phyloP scores from a whole-genome alignment of 495 filamentous ascomycete genomes.

The Pseudevernia furfuracea region DNA sequence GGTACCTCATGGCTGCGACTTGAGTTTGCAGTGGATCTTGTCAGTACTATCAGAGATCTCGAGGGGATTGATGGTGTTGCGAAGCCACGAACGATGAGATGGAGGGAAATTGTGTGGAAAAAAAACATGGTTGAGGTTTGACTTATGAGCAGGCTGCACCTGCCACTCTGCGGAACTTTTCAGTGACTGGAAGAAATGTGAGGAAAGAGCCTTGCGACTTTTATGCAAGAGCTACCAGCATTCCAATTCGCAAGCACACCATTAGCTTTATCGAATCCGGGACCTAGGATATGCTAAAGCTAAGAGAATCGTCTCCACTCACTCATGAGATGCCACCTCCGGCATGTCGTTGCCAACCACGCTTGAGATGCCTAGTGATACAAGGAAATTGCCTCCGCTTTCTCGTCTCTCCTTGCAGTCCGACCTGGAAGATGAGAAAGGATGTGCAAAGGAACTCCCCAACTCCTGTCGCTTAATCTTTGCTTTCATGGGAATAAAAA shows the following conservation, averaged over 20 bases:
- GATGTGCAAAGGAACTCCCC: conserved; percentile 3
- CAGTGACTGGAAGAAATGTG: not conserved
- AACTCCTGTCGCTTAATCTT: conserved; percentile 18
- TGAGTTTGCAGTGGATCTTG: not conserved
- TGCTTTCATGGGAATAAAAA: conserved; percentile 8
- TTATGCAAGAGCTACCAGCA: not conserved
- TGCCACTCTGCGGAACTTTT: not conserved
- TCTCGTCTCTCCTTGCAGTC: not conserved
- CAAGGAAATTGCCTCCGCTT: not conserved
- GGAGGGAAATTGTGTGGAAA: not conserved
- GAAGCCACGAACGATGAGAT: not conserved
- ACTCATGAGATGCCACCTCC: conserved; percentile 3
- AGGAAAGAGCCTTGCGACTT: not conserved
- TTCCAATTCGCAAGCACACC: conserved; percentile 1
- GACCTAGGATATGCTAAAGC: conserved; percentile 5
- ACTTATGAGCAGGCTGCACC: not conserved
- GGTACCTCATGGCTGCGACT: conserved; percentile 59
- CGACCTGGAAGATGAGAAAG: not conserved
- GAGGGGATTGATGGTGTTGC: not conserved
- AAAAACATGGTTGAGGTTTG: not conserved
- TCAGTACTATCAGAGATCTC: too few relatives aligned
- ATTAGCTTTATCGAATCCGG: not conserved
- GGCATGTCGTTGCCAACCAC: not conserved
- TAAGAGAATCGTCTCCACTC: conserved; percentile 1
- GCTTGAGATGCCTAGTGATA: conserved; percentile 4